Base-by-base conservation (phyloP, 139 green algal genomes). In the Chlamydomonas eustigma region DNA sequence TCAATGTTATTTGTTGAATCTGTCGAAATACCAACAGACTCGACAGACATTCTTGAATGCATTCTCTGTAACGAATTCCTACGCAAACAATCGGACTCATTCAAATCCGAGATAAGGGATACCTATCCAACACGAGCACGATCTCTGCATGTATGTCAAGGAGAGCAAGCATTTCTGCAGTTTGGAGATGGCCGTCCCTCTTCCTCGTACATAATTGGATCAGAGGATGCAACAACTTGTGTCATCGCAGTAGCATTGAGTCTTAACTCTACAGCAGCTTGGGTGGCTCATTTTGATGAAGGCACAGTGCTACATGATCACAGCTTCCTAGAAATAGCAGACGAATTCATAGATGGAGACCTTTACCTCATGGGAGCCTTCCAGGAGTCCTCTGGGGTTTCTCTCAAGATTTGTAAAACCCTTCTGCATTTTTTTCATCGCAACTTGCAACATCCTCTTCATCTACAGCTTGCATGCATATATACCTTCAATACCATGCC, bases 341-440 rank as follows among this genome's bases (percentile, higher is more conserved):
- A 12, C 12, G 18, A 18, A 18, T 18, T 58, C 44, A 58, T 28
- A 18, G 44, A 58, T 58, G n/a, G n/a, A 31, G 18, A 4, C 52
- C 34, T 68, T 25, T 68, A 68, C 52, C 18, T 68, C n/a, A 4
- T 68, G 22, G 52, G 52, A 33, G 52, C 12, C 52, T 68, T 68
- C 22, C 4, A 68, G 12, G 52, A 68, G 52, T 28, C 52, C 6
- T 37, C 12, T 6, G 52, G 52, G 4, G 34, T 68, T 4, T 58
- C 44, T 18, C 44, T 58, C 44, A 12, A 18, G 12, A 58, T 58
- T 58, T 58, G 44, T 18, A 12, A 18, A 12, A 58, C 12, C 44
- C 44, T 58, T 12, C 44, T 58, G 12, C 12, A 58, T 28, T 58
- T 58, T 18, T 58, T 58, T 18, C 44, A 58, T 18, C 18, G 12